Evolutionary conservation across 2,329 filamentous ascomycete genomes (phyloP).

Genomic region (Beauveria sp.): DNA sequence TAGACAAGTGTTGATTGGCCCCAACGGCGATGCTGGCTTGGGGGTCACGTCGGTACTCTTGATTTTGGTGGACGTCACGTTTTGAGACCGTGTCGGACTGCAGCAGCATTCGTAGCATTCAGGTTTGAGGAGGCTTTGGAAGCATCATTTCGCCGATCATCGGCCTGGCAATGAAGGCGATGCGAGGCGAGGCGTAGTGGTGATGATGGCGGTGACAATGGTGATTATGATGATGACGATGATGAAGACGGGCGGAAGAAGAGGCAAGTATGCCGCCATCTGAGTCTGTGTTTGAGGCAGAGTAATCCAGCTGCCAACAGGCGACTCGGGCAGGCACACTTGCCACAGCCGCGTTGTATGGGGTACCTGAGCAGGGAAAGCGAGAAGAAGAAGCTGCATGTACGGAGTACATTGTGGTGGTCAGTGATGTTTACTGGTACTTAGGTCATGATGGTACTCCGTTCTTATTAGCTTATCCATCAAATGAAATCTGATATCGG

Average conservation of each 20-base stretch:
- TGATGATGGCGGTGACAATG: neutral
- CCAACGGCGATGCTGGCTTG: neutral
- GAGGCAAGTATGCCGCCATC: neutral
- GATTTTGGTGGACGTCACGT: neutral
- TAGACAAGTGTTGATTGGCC: neutral
- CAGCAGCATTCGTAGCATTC: neutral
- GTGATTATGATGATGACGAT: neutral
- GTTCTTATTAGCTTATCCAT: too few species aligned
- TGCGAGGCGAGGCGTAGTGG: neutral
- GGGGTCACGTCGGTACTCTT: neutral
- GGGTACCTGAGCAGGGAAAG: too few species aligned
- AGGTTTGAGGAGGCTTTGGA: neutral
- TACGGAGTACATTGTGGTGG: too few species aligned
- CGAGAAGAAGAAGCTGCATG: too few species aligned
- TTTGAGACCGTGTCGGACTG: neutral
- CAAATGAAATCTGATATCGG: neutral
- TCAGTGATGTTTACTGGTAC: too few species aligned
- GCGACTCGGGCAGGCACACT: neutral
- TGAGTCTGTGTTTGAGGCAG: slow-evolving; percentile 8
- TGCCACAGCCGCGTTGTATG: neutral
- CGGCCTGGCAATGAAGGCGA: neutral
- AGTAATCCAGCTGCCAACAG: neutral
- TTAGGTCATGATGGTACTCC: too few species aligned
- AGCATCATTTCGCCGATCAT: neutral
- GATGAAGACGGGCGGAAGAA: neutral